These are phyloP conservation scores for Talaromyces funiculosus DNA, from an alignment of 2,329 filamentous ascomycete genomes.

Conservation along the genomic window DNA sequence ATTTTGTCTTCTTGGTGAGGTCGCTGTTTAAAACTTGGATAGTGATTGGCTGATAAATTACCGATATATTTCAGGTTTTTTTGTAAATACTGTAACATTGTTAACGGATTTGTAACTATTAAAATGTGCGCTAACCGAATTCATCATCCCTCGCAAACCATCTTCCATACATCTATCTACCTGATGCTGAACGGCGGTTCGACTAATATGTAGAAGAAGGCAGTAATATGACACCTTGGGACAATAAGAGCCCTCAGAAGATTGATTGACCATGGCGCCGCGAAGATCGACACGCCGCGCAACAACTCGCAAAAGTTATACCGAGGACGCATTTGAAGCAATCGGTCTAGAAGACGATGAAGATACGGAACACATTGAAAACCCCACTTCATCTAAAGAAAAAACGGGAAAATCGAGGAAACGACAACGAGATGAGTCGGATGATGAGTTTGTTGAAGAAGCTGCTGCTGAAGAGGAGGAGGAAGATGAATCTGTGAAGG, in stretches of 20 bases:
- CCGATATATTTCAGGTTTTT: neutral
- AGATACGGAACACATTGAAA: constrained; percentile 32
- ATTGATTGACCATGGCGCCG: constrained; percentile 11
- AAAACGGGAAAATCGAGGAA: constrained; percentile 13
- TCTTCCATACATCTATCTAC: neutral
- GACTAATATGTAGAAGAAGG: neutral
- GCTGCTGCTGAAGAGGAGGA: constrained; percentile 12
- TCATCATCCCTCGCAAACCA: constrained; percentile 7
- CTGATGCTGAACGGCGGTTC: neutral
- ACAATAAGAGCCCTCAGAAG: too few relatives aligned
- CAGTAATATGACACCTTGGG: too few relatives aligned
- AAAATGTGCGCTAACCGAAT: constrained; percentile 1
- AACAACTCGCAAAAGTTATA: constrained; percentile 28
- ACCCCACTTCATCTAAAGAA: constrained; percentile 16
- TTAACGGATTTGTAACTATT: neutral
- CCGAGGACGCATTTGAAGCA: constrained; percentile 31
- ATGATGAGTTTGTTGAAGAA: constrained; percentile 18
- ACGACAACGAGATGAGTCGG: constrained; percentile 16
- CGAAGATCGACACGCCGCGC: constrained; percentile 33
- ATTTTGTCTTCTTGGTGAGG: neutral
- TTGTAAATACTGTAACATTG: neutral
- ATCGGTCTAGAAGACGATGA: constrained; percentile 23
- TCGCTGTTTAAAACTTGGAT: neutral
- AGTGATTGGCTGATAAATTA: neutral
- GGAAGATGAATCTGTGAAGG: constrained; percentile 11